Conservation (phyloP, 495 filamentous ascomycete genomes). For the Podospora pseudocomata region DNA sequence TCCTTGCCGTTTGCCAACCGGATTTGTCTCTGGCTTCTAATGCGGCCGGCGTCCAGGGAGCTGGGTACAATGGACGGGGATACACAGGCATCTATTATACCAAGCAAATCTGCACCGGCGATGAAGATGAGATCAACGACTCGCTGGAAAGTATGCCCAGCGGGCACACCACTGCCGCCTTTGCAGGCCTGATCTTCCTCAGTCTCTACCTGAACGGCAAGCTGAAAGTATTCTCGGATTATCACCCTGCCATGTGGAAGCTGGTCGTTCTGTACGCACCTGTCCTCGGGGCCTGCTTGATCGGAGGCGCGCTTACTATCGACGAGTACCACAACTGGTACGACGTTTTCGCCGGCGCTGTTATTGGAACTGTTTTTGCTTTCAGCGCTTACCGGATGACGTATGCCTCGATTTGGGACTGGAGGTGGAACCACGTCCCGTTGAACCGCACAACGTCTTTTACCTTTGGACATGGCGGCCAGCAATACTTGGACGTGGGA, state of each 20-base stretch:
- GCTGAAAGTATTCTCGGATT: conserved; percentile 57
- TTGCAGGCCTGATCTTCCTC: conserved; percentile 54
- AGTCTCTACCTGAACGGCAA: conserved; percentile 63
- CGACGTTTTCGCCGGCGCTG: conserved; percentile 55
- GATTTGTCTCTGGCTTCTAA: conserved; percentile 36
- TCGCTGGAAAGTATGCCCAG: conserved; percentile 47
- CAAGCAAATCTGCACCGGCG: conserved; percentile 46
- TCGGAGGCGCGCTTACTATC: conserved; percentile 58
- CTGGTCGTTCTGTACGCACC: conserved; percentile 35
- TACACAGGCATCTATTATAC: conserved; percentile 49
- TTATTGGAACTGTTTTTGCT: conserved; percentile 56
- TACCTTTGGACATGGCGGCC: conserved; percentile 8
- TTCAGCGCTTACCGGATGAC: conserved; percentile 56
- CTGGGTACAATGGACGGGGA: conserved; percentile 44
- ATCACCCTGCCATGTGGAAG: conserved; percentile 52
- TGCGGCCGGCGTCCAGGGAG: conserved; percentile 32
- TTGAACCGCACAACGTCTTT: conserved; percentile 24
- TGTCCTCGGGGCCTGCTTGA: conserved; percentile 54
- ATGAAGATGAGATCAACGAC: conserved; percentile 50
- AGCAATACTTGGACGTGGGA: not conserved
- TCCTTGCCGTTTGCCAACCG: conserved; percentile 56
- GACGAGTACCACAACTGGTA: conserved; percentile 62
- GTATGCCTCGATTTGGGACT: conserved; percentile 58
- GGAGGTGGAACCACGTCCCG: conserved; percentile 53
- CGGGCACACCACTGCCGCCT: conserved; percentile 58